A percentile compares a stretch with the other conserved stretches of the same genome.
Conservation (phyloP, 2,329 filamentous ascomycete species). For the Hypomyces perniciosus region DNA sequence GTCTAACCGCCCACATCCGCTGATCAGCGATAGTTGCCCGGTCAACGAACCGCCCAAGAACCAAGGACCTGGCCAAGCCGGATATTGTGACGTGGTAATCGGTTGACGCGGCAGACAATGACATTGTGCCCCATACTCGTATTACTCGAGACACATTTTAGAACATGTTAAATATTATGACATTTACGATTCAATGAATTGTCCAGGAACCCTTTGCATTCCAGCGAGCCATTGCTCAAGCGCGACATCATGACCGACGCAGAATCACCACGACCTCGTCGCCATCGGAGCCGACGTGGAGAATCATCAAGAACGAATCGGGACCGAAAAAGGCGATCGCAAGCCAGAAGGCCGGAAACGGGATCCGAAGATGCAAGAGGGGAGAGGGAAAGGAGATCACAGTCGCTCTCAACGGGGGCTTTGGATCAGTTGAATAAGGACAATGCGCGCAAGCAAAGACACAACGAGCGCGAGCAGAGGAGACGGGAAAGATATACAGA, state of each 20-base stretch:
- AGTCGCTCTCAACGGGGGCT: conserved; percentile 45
- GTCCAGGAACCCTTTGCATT: conserved; percentile 17
- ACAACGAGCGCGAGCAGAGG: conserved; percentile 30
- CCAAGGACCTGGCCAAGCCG: conserved; percentile 3
- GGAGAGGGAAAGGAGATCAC: conserved; percentile 20
- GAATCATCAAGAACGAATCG: conserved; percentile 28
- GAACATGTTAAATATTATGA: background rate
- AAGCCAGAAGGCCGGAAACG: conserved; percentile 26
- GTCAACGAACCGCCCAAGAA: conserved; percentile 7
- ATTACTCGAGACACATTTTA: background rate
- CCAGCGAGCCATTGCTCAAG: conserved; percentile 16
- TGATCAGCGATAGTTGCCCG: conserved; percentile 2
- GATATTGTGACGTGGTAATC: conserved; percentile 10
- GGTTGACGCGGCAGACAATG: conserved; percentile 1
- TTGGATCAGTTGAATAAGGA: conserved; percentile 60
- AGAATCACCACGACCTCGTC: conserved; percentile 28
- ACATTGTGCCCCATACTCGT: background rate
- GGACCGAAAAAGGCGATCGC: conserved; percentile 31
- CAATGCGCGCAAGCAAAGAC: conserved; percentile 47
- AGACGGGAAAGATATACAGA: conserved; percentile 13
- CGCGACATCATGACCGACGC: conserved; percentile 29
- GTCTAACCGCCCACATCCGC: background rate
- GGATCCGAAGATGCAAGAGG: conserved; percentile 29
- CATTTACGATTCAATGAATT: conserved; percentile 1
- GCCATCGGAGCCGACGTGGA: conserved; percentile 24